Evolutionary conservation across 257 asterid genomes (phyloP), one percentile per base, ranked within the genome.

Genomic region (Solanum appendiculatum): DNA sequence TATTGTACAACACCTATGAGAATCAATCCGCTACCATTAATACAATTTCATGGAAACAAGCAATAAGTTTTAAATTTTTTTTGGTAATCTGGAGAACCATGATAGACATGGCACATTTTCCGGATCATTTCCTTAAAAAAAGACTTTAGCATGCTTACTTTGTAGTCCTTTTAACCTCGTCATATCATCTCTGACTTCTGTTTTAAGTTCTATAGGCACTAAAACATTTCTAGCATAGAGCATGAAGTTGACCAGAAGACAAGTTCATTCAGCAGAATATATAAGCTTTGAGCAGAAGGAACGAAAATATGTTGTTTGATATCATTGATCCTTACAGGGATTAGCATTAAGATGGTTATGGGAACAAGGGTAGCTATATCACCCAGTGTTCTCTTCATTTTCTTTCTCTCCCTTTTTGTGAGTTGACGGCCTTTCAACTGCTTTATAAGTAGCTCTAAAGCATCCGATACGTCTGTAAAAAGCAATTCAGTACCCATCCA

Each of bases 401-500:
- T 95, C 90, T 80, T 89, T 86, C 88, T 85, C 94, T 94, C 94
- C 92, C 97, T 91, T 54, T 89, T 86, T 2, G 98, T 95, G 75
- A 89, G 86, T 88, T 80, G 87, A 81, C 83, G 91, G 89, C 97
- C 95, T 37, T 88, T 88, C 37, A 92, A 72, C 86, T 82, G 91
- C 92, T 94, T 93, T 88, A 58, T 56, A 16, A 91, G 69, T 51
- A 93, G 90, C 87, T 89, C 86, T 83, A 88, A 44, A 25, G 91
- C 87, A 34, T 92, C 91, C 14, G 89, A 77, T 31, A 93, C 86
- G 89, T 95, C 98, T 23, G 92, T 88, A 33, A 89, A 92, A 75
- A 95, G 95, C 87, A 94, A 87, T 84, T 90, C 95, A 56, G 97
- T 93, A 12, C 98, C 98, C 94, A 94, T 94, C 98, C 94, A 94